Percentiles rank a stretch among this genome's conserved stretches.
These are phyloP conservation scores for Pythium oligandrum DNA, from an alignment of 352 stramenopile species.

Conservation along the genomic window DNA sequence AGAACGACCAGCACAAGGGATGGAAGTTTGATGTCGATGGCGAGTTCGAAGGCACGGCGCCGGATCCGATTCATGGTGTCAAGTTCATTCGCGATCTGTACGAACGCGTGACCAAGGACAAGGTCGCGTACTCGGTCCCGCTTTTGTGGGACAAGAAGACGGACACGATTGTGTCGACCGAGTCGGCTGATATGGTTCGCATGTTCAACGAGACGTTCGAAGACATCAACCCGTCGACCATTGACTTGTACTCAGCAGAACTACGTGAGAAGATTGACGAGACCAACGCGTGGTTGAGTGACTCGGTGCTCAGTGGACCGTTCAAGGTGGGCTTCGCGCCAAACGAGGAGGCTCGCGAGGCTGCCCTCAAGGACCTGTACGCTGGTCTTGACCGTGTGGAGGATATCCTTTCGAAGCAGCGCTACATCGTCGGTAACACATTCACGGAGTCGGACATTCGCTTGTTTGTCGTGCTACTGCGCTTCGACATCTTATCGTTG, in stretches of 20 bases:
- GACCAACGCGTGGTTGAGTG: conserved; percentile 91
- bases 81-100: conserved; percentile 87
- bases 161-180: conserved; percentile 94
- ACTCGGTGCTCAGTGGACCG: conserved; percentile 89
- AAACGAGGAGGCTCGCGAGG: conserved; percentile 79
- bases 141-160: conserved; percentile 93
- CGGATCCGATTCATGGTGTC: conserved; percentile 60
- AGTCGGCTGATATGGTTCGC: conserved; percentile 93
- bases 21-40: conserved; percentile 79
- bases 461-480: conserved; percentile 89
- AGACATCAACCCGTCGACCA: conserved; percentile 51
- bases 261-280: conserved; percentile 75
- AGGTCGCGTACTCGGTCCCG: conserved; percentile 90
- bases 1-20: conserved; percentile 50
- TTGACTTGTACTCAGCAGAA: conserved; percentile 87
- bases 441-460: conserved; percentile 87
- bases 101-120: conserved; percentile 49
- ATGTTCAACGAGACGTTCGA: conserved; percentile 95
- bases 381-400: conserved; percentile 78
- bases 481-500: conserved; percentile 93
- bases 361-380: conserved; percentile 84
- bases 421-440: conserved; percentile 64
- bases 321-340: conserved; percentile 70
- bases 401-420: conserved; percentile 53
- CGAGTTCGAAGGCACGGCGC: conserved; percentile 27